Evolutionary conservation across 2,329 filamentous ascomycete species (phyloP).

Genomic region (Penicillium decumbens): DNA sequence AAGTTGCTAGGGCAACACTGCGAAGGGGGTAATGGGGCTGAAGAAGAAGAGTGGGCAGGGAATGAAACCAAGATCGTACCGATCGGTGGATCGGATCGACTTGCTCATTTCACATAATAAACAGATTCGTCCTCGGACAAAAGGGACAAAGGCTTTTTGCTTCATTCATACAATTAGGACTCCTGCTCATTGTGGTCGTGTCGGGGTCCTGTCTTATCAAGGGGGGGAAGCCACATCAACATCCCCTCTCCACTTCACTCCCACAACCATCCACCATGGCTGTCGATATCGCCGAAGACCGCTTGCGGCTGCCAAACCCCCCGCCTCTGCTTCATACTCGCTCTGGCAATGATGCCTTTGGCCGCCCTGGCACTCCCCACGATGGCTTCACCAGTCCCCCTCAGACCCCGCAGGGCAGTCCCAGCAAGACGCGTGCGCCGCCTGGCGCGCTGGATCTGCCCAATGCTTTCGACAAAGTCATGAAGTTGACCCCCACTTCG

Average conservation of each 20-base stretch:
- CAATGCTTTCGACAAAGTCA: conserved; percentile 49
- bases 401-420: conserved; percentile 49
- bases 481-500: conserved; percentile 46
- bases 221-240: neutral
- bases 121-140: neutral
- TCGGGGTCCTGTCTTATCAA: neutral
- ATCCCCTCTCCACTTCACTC: neutral
- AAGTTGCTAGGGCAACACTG: conserved; percentile 22
- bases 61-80: conserved; percentile 14
- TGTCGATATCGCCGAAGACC: conserved; percentile 34
- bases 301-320: conserved; percentile 42
- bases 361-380: conserved; percentile 44
- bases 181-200: neutral
- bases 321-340: conserved; percentile 48
- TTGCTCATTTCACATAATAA: neutral
- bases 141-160: neutral
- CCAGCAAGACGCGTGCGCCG: conserved; percentile 47
- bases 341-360: conserved; percentile 45
- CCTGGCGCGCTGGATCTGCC: conserved; percentile 48
- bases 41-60: conserved; percentile 4
- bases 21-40: conserved; percentile 4
- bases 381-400: conserved; percentile 47
- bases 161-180: neutral
- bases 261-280: conserved; percentile 28
- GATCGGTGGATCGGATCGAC: conserved; percentile 10